Evolutionary conservation across 73 alveolate species (phyloP).

Genomic region (Stentor roeselii): DNA sequence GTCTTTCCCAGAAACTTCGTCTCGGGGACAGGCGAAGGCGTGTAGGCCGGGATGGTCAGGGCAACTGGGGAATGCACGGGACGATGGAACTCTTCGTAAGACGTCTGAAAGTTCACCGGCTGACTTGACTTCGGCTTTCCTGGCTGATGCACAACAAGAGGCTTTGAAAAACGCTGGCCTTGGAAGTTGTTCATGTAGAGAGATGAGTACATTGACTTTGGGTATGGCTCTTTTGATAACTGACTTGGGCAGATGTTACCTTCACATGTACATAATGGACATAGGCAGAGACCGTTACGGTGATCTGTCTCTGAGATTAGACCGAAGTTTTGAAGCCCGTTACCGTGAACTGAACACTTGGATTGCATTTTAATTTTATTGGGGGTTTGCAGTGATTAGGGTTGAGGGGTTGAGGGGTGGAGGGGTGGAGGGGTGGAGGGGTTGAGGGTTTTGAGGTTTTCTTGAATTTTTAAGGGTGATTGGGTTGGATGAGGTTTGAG

Average conservation of each 20-base stretch:
- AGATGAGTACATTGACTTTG: slow-evolving; percentile 12
- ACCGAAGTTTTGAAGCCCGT: slow-evolving; percentile 11
- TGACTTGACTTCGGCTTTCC: background rate
- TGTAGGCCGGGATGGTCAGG: background rate
- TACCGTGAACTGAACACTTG: no score
- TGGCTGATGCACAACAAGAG: background rate
- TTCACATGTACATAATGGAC: slow-evolving; percentile 20
- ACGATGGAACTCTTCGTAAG: background rate
- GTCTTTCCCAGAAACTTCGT: background rate
- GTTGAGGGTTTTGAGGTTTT: no score
- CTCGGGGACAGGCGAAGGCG: background rate
- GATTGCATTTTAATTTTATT: no score
- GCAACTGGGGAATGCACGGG: background rate
- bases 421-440: no score
- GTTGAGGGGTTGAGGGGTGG: no score
- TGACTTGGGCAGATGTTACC: slow-evolving; percentile 7
- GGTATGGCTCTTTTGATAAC: slow-evolving; percentile 14
- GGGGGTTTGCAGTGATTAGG: no score
- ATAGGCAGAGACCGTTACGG: slow-evolving; percentile 4
- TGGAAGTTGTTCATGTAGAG: background rate
- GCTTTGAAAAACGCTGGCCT: background rate
- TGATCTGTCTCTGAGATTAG: slow-evolving; percentile 1
- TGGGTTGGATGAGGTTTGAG: no score
- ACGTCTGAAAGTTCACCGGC: background rate
- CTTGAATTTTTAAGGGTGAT: no score